Percentiles rank a stretch among this genome's conserved stretches.
Evolutionary conservation across 2,329 filamentous ascomycete genomes (phyloP).

Genomic region (Penicillium sp.): DNA sequence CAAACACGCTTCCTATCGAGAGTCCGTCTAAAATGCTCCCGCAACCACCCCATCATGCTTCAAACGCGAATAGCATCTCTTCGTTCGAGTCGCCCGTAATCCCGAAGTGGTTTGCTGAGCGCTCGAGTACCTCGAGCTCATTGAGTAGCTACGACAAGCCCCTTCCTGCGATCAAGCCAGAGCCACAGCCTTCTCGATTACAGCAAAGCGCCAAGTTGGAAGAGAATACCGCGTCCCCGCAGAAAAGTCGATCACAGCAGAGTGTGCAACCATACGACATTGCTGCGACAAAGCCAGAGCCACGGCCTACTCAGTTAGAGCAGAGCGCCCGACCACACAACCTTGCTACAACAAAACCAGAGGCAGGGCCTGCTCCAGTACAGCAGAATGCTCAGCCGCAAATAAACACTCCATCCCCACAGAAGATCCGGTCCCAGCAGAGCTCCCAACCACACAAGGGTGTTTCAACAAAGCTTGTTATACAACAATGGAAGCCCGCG

Average conservation of each 20-base stretch:
- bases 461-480: background rate
- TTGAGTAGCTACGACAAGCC: constrained; percentile 22
- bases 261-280: background rate
- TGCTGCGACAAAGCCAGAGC: background rate
- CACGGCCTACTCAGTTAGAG: background rate
- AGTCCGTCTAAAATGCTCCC: constrained; percentile 15
- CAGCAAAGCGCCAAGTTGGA: background rate
- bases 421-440: background rate
- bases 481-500: background rate
- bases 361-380: background rate
- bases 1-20: constrained; percentile 22
- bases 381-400: background rate
- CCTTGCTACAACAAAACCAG: background rate
- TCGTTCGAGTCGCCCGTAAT: constrained; percentile 15
- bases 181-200: background rate
- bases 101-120: constrained; percentile 12
- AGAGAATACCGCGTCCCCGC: background rate
- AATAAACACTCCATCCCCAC: background rate
- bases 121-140: constrained; percentile 14
- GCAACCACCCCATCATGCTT: constrained; percentile 7
- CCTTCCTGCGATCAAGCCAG: constrained; percentile 21
- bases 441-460: background rate
- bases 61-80: constrained; percentile 11
- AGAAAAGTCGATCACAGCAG: background rate
- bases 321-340: background rate